These are phyloP conservation scores for Aspergillus homomorphus DNA, from an alignment of 495 filamentous ascomycete species.

Conservation along the genomic window DNA sequence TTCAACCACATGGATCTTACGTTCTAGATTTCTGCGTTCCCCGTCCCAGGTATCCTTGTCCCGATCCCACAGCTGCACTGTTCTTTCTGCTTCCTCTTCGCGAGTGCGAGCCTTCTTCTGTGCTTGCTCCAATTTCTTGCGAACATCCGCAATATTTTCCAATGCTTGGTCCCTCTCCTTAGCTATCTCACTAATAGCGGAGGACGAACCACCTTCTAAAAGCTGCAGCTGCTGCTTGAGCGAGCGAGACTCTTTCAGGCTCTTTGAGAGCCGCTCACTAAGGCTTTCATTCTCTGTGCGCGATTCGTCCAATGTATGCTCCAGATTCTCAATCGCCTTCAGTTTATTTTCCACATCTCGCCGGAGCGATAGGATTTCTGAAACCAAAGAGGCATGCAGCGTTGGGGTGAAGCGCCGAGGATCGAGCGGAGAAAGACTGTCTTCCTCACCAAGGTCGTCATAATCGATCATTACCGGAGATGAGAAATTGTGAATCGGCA, in stretches of 20 bases:
- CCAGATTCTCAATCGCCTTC: conserved; percentile 77
- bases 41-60: conserved; percentile 82
- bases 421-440: conserved; percentile 76
- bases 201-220: conserved; percentile 81
- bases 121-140: conserved; percentile 70
- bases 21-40: conserved; percentile 75
- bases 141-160: conserved; percentile 68
- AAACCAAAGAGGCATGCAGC: conserved; percentile 89
- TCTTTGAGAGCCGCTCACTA: conserved; percentile 55
- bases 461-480: conserved; percentile 43
- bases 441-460: conserved; percentile 62
- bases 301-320: conserved; percentile 66
- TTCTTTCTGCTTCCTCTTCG: conserved; percentile 78
- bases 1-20: conserved; percentile 82
- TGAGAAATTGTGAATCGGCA: conserved; percentile 45
- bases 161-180: conserved; percentile 85
- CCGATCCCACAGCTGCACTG: conserved; percentile 70
- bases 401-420: conserved; percentile 92
- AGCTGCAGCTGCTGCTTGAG: conserved; percentile 81
- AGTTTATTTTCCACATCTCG: conserved; percentile 86
- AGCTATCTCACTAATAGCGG: conserved; percentile 75
- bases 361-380: conserved; percentile 84
- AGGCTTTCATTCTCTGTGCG: conserved; percentile 72
- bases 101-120: conserved; percentile 75
- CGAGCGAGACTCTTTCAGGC: conserved; percentile 70